Base-by-base conservation (phyloP, 1,139 yeast genomes). In the Blastobotrys elegans region DNA sequence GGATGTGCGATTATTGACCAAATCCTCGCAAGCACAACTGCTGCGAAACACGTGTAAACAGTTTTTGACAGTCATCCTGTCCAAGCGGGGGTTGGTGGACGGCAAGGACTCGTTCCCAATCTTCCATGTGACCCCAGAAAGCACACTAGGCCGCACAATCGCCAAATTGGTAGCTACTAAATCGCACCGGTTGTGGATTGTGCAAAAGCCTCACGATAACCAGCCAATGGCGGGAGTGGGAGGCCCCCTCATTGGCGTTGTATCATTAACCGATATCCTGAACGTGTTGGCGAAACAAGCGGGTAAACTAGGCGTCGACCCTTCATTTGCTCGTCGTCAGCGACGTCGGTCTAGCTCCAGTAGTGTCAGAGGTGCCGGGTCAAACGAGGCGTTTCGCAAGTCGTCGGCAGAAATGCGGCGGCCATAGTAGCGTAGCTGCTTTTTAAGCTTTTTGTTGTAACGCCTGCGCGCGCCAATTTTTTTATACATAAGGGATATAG, bases 101-200 rank as follows among this genome's bases (percentile, higher is more conserved):
- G 96, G 96, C 47, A 89, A 90, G 67, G 98, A 92, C 70, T 90
- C 94, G 42, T 90, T 83, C 74, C 98, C 98, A 14, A 90, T 92
- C 43, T 92, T 92, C 76, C 96, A 90, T 65, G 96, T 90, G 29
- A 84, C 85, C 55, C 77, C 80, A 52, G 76, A 77, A 41, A 80
- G 94, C 13, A 82, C 94, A 0, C 75, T 92, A 44, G 95, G 90
- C 24, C 78, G 96, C 64, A 89, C 94, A 10, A 77, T 92, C 59
- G 97, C 97, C 42, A 92, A 92, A 67, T 74, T 92, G 57, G 97
- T 92, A 24, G 97, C 97, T 10, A 92, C 98, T 3, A 84, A 83
- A 65, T 80, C 96, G 13, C 98, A 92, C 68, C 77, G 97, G 64
- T 72, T 90, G 56, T 90, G 97, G 97, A 82, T 90, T 49, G 96